phyloP scores from a whole-genome alignment of 371 early-diverging fungal species.

The Conidiobolus incongruus region DNA sequence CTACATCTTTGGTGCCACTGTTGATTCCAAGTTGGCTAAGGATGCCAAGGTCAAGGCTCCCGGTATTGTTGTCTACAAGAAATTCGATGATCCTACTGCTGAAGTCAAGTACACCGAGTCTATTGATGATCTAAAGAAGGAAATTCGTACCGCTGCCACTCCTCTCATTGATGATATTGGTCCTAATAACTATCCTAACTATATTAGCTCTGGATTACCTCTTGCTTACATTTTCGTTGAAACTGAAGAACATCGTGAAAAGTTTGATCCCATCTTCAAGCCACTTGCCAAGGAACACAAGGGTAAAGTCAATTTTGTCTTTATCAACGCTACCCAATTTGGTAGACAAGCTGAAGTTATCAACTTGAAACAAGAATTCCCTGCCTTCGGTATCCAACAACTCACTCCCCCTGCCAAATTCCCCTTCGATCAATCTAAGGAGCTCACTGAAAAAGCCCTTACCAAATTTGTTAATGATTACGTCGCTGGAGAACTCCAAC shows the following conservation, averaged over 20 bases:
- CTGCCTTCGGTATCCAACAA: constrained; percentile 77
- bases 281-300: constrained; percentile 61
- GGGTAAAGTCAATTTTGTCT: constrained; percentile 72
- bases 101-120: constrained; percentile 26
- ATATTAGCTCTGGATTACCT: constrained; percentile 65
- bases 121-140: constrained; percentile 25
- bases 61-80: constrained; percentile 59
- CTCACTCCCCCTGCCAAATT: constrained; percentile 44
- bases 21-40: constrained; percentile 16
- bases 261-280: constrained; percentile 21
- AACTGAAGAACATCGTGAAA: constrained; percentile 25
- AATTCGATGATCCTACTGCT: constrained; percentile 69
- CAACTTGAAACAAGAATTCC: constrained; percentile 67
- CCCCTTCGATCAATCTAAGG: constrained; percentile 46
- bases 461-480: constrained; percentile 36
- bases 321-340: constrained; percentile 65
- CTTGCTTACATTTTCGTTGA: constrained; percentile 70
- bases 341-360: constrained; percentile 64
- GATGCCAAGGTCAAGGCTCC: constrained; percentile 26
- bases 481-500: constrained; percentile 39
- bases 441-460: constrained; percentile 28
- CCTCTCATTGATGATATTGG: constrained; percentile 79
- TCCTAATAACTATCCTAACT: constrained; percentile 60
- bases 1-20: constrained; percentile 47
- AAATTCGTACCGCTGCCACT: constrained; percentile 48